phyloP scores from a whole-genome alignment of 345 rosid species.

The Acer negundo region DNA sequence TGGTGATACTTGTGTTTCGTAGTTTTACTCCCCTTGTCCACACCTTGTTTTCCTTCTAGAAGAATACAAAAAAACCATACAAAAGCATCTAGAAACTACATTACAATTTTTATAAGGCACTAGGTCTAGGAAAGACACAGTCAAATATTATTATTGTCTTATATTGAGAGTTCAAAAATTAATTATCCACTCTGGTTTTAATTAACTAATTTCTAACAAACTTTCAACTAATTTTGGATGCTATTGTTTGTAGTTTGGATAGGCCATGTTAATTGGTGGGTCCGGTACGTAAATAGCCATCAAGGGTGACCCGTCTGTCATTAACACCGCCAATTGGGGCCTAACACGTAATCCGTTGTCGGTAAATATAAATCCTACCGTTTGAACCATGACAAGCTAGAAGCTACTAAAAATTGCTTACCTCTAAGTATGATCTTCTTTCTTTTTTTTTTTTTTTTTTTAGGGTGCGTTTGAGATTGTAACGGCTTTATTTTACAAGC shows the following conservation, averaged over 20 bases:
- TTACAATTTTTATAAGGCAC: no score
- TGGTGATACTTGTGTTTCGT: neutral
- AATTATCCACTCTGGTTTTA: no score
- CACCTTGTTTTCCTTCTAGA: conserved; percentile 4
- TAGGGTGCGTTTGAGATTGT: no score
- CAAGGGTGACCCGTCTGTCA: neutral
- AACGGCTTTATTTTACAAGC: no score
- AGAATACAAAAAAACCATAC: neutral
- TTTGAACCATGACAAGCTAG: neutral
- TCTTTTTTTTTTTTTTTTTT: no score
- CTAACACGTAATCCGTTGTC: neutral
- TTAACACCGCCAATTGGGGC: neutral
- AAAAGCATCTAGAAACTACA: conserved; percentile 7
- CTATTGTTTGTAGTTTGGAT: neutral
- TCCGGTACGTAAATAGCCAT: neutral
- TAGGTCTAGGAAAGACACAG: no score
- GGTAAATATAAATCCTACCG: neutral
- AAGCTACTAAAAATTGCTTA: neutral
- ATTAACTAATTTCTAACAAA: neutral
- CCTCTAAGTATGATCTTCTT: no score
- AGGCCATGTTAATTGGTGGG: neutral
- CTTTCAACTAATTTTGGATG: neutral
- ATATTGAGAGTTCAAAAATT: no score
- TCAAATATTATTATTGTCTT: no score
- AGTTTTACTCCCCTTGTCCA: neutral